These are phyloP conservation scores for Pyropia haitanensis DNA, from an alignment of 23 red algal species.

Conservation along the genomic window DNA sequence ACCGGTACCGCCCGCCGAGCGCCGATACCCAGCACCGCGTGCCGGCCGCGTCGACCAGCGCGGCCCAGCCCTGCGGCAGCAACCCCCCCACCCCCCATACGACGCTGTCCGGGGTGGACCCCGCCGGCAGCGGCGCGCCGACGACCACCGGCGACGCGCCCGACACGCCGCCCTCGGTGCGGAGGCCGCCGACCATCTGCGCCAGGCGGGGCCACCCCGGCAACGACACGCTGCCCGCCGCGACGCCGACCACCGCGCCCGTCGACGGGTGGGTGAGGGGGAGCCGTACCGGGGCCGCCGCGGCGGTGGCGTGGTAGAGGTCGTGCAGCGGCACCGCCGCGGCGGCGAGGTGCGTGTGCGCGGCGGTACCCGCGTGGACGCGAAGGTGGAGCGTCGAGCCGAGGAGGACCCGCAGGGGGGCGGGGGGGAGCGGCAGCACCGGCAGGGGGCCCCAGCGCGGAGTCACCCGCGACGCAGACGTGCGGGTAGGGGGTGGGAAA, in stretches of 20 bases:
- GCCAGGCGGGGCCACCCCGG: conserved; percentile 4
- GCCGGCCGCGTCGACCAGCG: too few relatives aligned
- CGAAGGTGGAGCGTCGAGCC: not conserved
- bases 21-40: too few relatives aligned
- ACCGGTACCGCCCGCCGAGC: too few relatives aligned
- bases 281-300: not conserved
- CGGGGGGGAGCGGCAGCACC: too few relatives aligned
- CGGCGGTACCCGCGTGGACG: not conserved
- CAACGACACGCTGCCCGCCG: not conserved
- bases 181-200: conserved; percentile 47
- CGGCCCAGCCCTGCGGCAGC: too few relatives aligned
- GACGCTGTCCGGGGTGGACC: not conserved
- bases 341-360: not conserved
- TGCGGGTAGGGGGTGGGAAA: too few relatives aligned
- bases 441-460: too few relatives aligned
- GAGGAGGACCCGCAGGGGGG: not conserved
- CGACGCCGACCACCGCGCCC: not conserved
- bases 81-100: too few relatives aligned
- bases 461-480: too few relatives aligned
- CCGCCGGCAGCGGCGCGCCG: conserved; percentile 18
- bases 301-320: not conserved
- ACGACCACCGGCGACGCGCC: conserved; percentile 41
- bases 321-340: not conserved
- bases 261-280: not conserved
- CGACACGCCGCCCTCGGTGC: conserved; percentile 35